A percentile compares a stretch with the other conserved stretches of the same genome.
Conservation (phyloP, 2,329 filamentous ascomycete genomes). For the Colletotrichum cordylinicola region DNA sequence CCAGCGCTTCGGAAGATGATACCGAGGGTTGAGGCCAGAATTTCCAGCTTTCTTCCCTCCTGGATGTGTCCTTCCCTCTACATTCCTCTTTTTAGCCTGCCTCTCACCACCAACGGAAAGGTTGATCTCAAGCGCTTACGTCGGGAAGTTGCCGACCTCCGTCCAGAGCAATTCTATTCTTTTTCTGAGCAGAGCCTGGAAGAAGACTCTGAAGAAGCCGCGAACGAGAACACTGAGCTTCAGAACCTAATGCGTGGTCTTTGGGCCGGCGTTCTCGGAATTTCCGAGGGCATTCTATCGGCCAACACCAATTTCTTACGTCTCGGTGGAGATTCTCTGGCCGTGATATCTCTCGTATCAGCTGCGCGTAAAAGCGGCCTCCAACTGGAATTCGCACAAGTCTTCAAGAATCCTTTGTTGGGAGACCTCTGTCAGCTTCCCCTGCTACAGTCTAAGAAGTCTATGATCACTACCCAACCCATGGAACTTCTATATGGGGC, state of each 20-base stretch:
- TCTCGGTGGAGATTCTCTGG: conserved; percentile 29
- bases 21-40: not conserved
- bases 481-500: not conserved
- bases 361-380: not conserved
- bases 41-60: not conserved
- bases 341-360: conserved; percentile 27
- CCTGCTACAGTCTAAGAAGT: not conserved
- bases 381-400: not conserved
- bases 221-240: not conserved
- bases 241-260: not conserved
- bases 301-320: conserved; percentile 29
- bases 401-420: not conserved
- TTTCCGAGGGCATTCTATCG: not conserved
- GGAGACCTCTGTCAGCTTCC: not conserved
- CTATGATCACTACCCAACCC: not conserved
- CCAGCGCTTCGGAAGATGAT: not conserved
- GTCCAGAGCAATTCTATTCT: conserved; percentile 5
- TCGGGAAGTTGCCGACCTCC: not conserved
- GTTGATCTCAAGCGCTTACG: conserved; percentile 2
- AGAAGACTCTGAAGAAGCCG: not conserved
- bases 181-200: not conserved
- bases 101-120: conserved; percentile 3
- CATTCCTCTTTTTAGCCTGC: not conserved
- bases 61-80: conserved; percentile 17
- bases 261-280: conserved; percentile 1